Conservation (phyloP, 495 filamentous ascomycete genomes). For the Xylaria longipes region DNA sequence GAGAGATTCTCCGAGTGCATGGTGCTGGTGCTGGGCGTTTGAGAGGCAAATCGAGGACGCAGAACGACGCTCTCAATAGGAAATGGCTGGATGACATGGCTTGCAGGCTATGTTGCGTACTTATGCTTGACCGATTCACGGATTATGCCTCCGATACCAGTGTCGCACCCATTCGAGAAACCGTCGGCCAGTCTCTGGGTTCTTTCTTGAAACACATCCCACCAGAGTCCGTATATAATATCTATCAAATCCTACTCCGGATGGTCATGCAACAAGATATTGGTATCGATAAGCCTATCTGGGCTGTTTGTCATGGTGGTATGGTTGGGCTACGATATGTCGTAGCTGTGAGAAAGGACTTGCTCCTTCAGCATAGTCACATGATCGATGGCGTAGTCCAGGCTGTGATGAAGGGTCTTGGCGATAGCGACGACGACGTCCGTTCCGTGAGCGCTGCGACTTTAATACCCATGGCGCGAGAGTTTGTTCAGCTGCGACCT, state of each 20-base stretch:
- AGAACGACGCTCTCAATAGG: constrained; percentile 81
- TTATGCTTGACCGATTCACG: constrained; percentile 96
- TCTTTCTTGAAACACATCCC: constrained; percentile 83
- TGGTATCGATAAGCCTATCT: constrained; percentile 70
- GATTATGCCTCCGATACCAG: constrained; percentile 98
- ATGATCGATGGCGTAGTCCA: constrained; percentile 93
- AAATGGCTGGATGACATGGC: constrained; percentile 92
- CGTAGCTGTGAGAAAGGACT: constrained; percentile 90
- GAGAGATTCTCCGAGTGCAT: constrained; percentile 91
- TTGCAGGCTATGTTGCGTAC: constrained; percentile 88
- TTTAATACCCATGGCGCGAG: constrained; percentile 90
- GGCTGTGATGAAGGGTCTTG: constrained; percentile 93
- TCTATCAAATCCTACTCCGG: constrained; percentile 80
- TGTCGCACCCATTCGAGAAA: constrained; percentile 94
- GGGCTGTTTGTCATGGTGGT: constrained; percentile 96
- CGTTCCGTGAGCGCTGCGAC: constrained; percentile 96
- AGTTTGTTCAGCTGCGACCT: constrained; percentile 85
- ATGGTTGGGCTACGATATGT: constrained; percentile 96
- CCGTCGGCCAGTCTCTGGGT: constrained; percentile 93
- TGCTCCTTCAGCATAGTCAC: constrained; percentile 78
- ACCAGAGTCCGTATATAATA: constrained; percentile 72
- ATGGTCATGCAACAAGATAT: constrained; percentile 93
- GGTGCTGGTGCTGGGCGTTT: constrained; percentile 87
- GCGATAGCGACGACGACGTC: constrained; percentile 91
- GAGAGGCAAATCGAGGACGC: constrained; percentile 67